Percentiles rank a stretch among this genome's conserved stretches.
These are phyloP conservation scores for Pseudonitzschia pungens DNA, from an alignment of 108 stramenopile species.

Conservation along the genomic window DNA sequence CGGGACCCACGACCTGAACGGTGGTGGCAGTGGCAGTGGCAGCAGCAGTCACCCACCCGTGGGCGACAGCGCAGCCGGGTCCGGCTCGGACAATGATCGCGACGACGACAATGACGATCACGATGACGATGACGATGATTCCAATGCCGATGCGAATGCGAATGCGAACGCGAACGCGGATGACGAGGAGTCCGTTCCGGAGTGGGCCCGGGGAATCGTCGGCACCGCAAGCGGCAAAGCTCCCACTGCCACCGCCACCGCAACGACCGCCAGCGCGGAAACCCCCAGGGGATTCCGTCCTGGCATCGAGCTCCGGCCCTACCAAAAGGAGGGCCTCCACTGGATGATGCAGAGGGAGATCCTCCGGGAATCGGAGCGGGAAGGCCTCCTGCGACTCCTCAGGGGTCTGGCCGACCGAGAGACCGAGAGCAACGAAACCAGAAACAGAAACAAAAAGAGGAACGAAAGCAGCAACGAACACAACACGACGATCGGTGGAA, in stretches of 20 bases:
- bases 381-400: slow-evolving; percentile 35
- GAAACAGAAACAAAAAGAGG: neutral
- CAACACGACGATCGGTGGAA: neutral
- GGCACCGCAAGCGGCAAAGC: neutral
- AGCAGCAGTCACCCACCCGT: too few relatives aligned
- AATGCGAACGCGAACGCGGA: neutral
- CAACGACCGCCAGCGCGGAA: slow-evolving; percentile 10
- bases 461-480: neutral
- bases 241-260: neutral
- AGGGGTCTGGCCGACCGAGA: slow-evolving; percentile 35
- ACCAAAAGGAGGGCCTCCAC: slow-evolving; percentile 74
- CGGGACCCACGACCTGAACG: slow-evolving; percentile 41
- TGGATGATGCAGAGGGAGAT: slow-evolving; percentile 82
- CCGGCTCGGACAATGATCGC: neutral
- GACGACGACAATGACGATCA: slow-evolving; percentile 1
- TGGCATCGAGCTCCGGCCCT: slow-evolving; percentile 54
- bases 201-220: slow-evolving; percentile 28
- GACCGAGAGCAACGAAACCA: neutral
- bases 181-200: slow-evolving; percentile 9
- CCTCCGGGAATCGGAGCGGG: slow-evolving; percentile 8
- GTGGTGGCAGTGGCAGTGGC: neutral
- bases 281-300: slow-evolving; percentile 53
- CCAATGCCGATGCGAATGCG: neutral
- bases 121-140: too few relatives aligned
- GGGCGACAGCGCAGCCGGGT: too few relatives aligned